phyloP scores from a whole-genome alignment of 140 eudicot genomes.

The Cichorium intybus region DNA sequence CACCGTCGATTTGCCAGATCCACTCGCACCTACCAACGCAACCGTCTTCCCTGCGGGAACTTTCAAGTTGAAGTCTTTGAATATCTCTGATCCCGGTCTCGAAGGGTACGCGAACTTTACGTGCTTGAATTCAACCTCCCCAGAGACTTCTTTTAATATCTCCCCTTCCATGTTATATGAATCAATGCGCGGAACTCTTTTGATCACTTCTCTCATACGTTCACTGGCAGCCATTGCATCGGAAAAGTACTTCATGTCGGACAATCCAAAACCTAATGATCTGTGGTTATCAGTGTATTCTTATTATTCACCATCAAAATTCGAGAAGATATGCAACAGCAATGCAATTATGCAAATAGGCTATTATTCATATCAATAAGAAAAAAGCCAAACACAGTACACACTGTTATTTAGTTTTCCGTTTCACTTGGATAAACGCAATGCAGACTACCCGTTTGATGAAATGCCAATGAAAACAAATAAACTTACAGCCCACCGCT shows the following conservation, averaged over 20 bases:
- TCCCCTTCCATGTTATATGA: constrained; percentile 31
- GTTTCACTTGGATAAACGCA: no score
- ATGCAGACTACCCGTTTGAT: neutral
- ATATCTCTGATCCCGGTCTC: constrained; percentile 35
- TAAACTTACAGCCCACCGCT: constrained; percentile 67
- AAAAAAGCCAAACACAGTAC: no score
- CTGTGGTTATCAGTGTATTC: constrained; percentile 19
- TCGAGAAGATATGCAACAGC: neutral
- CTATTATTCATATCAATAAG: no score
- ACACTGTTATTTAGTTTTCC: no score
- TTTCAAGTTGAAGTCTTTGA: constrained; percentile 32
- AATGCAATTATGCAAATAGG: neutral
- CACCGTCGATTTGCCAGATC: constrained; percentile 47
- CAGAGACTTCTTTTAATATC: constrained; percentile 15
- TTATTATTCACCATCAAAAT: neutral
- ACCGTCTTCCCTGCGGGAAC: constrained; percentile 38
- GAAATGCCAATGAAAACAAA: neutral
- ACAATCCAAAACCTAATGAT: constrained; percentile 50
- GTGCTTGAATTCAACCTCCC: constrained; percentile 43
- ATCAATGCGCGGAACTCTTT: constrained; percentile 35
- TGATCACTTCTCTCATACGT: constrained; percentile 35
- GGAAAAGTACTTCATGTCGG: constrained; percentile 39
- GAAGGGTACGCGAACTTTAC: constrained; percentile 49
- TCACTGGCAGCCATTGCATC: constrained; percentile 53
- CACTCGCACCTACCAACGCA: constrained; percentile 50